Evolutionary conservation across 2,329 filamentous ascomycete species (phyloP), one percentile per base, ranked within the genome.

Genomic region (Penicillium fuscoglaucum): DNA sequence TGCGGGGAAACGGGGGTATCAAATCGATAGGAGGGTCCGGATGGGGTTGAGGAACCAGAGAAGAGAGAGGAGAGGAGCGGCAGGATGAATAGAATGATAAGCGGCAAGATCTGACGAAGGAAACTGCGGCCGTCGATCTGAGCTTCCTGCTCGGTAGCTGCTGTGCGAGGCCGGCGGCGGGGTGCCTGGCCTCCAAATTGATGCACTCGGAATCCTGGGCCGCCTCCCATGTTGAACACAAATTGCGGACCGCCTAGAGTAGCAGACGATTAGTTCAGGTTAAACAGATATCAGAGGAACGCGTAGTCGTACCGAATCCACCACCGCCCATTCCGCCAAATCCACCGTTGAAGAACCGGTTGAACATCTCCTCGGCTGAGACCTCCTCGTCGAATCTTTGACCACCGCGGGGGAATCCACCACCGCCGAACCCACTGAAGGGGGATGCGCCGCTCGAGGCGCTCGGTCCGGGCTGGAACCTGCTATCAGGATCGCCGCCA

Each of bases 351-450:
- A 99, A 99, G 83, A 99, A 99, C 63, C 93, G 87, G 72, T 93
- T 88, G 79, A 99, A 99, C 82, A 99, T 85, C 76, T 99, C 95
- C 76, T 99, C 95, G 0, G 95, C 93, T 55, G 90, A 96, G 68
- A 99, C 90, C 73, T 98, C 93, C 60, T 95, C 92, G 55, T 95
- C 90, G 77, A 90, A 96, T 35, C 75, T 80, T 29, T 80, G 82
- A 39, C 83, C 82, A 54, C 67, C 65, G 10, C 75, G 72, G 10
- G 77, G 76, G 66, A 79, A 79, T 40, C 82, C 83, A 43, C 83
- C 84, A 24, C 74, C 72, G 17, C 72, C 66, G 56, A 78, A 79
- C 5, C 77, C 78, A 58, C 76, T 70, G 65, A 82, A 82, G 13
- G 78, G 72, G 26, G 77, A 77, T 15, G 63, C 70, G 39, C 70